Evolutionary conservation across 768 basidiomycete species (phyloP).

Genomic region (Strobilomyces confusus): DNA sequence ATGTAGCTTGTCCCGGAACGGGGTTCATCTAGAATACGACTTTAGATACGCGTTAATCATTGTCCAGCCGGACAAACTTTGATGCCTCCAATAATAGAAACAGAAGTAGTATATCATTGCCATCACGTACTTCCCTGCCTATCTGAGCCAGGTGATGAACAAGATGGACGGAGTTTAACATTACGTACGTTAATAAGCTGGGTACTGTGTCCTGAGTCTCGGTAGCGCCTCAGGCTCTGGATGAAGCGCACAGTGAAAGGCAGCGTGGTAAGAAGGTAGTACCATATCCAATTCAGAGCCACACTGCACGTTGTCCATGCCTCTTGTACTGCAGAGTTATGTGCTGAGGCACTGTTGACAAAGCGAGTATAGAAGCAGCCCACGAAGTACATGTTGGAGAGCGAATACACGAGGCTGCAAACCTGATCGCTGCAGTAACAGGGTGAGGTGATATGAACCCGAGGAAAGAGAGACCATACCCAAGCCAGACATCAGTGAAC

Average conservation of each 20-base stretch:
- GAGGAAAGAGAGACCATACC: slow-evolving; percentile 43
- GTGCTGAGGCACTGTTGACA: not conserved
- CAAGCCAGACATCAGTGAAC: slow-evolving; percentile 90
- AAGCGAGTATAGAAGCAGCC: slow-evolving; percentile 61
- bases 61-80: slow-evolving; percentile 37
- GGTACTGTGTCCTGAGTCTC: slow-evolving; percentile 62
- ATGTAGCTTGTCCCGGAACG: slow-evolving; percentile 50
- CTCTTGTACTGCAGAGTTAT: slow-evolving; percentile 37
- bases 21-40: slow-evolving; percentile 26
- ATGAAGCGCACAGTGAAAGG: slow-evolving; percentile 78
- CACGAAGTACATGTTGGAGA: slow-evolving; percentile 71
- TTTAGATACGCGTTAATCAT: not conserved
- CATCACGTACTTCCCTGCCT: slow-evolving; percentile 83
- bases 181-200: slow-evolving; percentile 75
- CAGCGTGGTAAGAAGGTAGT: slow-evolving; percentile 55
- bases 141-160: slow-evolving; percentile 1
- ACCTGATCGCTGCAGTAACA: slow-evolving; percentile 61
- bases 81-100: slow-evolving; percentile 76
- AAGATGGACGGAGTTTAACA: not conserved
- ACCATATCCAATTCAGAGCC: slow-evolving; percentile 53
- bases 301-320: slow-evolving; percentile 42
- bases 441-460: slow-evolving; percentile 6
- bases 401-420: slow-evolving; percentile 72
- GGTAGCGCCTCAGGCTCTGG: slow-evolving; percentile 84
- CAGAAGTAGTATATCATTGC: slow-evolving; percentile 62